Percentiles rank a stretch among this genome's conserved stretches.
phyloP scores from a whole-genome alignment of 345 rosid species.

The Punica granatum region DNA sequence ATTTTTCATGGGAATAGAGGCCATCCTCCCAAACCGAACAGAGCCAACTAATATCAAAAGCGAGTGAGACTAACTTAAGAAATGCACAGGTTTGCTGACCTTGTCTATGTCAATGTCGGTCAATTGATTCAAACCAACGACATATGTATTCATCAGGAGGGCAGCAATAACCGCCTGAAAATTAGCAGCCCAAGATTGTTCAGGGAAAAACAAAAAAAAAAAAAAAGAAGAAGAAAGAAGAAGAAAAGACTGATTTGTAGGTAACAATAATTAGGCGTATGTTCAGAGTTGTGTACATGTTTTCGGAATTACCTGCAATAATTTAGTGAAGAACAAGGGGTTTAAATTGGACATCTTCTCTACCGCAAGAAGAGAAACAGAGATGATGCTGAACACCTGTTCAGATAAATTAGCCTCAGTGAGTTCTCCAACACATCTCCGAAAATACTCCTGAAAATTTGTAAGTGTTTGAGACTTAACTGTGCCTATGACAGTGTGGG shows the following conservation, averaged over 20 bases:
- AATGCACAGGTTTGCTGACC: constrained; percentile 30
- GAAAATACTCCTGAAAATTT: no score
- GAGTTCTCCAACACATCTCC: no score
- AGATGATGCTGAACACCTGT: constrained; percentile 80
- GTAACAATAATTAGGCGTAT: neutral
- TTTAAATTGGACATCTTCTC: constrained; percentile 74
- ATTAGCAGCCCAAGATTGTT: constrained; percentile 4
- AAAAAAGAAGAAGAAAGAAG: no score
- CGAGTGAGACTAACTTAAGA: neutral
- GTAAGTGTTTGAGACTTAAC: constrained; percentile 48
- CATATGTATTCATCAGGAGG: constrained; percentile 87
- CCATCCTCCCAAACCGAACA: neutral
- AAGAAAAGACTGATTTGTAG: neutral
- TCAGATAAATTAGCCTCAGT: constrained; percentile 10
- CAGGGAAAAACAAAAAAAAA: no score
- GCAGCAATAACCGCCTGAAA: constrained; percentile 87
- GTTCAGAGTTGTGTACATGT: no score
- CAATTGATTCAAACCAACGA: constrained; percentile 86
- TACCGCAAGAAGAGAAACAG: constrained; percentile 89
- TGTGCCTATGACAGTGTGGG: constrained; percentile 92
- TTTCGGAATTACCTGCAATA: constrained; percentile 53
- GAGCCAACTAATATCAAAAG: neutral
- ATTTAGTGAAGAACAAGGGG: constrained; percentile 55
- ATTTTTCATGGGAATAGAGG: neutral
- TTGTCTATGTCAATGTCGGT: constrained; percentile 89